phyloP scores from a whole-genome alignment of 257 asterid genomes.

The Solanum piurae region DNA sequence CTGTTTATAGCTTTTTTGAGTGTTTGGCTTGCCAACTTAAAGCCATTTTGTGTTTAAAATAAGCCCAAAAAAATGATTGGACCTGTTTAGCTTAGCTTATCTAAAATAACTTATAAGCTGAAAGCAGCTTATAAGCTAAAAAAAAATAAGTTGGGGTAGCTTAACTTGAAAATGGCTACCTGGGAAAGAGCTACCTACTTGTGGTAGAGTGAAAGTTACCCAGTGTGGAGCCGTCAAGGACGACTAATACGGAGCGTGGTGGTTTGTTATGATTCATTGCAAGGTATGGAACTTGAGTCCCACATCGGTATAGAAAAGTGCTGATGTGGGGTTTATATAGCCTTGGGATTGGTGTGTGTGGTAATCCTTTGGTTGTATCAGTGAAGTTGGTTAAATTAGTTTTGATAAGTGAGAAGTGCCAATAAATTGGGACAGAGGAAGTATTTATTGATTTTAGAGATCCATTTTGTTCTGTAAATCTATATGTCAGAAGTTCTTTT shows the following conservation, averaged over 20 bases:
- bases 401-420: not conserved
- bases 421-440: not conserved
- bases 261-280: not conserved
- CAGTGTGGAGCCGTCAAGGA: not conserved
- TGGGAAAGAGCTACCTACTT: not conserved
- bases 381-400: not conserved
- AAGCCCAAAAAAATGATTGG: too few relatives aligned
- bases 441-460: not conserved
- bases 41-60: too few relatives aligned
- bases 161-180: not conserved
- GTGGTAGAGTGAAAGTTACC: not conserved
- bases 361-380: not conserved
- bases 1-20: too few relatives aligned
- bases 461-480: not conserved
- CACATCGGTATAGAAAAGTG: not conserved
- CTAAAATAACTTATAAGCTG: too few relatives aligned
- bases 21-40: too few relatives aligned
- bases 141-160: too few relatives aligned
- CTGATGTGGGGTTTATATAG: not conserved
- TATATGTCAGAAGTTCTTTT: not conserved
- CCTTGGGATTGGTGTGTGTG: not conserved
- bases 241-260: not conserved
- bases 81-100: too few relatives aligned
- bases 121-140: too few relatives aligned
- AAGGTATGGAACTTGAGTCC: not conserved